Evolutionary conservation across 495 filamentous ascomycete genomes (phyloP).

Genomic region (Hyaloscypha variabilis): DNA sequence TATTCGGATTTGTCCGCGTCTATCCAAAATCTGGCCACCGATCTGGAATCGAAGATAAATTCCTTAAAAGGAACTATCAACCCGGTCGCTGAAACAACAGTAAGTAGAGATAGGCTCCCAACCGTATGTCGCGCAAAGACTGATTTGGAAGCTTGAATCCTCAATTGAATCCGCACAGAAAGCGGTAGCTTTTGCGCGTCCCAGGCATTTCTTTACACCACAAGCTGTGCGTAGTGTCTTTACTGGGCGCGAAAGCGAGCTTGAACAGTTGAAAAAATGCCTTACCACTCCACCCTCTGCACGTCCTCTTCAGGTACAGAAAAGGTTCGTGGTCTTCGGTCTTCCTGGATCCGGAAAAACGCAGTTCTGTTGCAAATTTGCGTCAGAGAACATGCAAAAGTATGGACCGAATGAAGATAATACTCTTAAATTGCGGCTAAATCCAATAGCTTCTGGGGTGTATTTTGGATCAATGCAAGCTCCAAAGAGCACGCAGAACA

Average conservation of each 20-base stretch:
- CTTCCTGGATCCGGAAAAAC: constrained; percentile 41
- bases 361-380: constrained; percentile 39
- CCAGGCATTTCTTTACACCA: constrained; percentile 23
- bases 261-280: background rate
- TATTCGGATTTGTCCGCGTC: background rate
- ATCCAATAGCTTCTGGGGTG: constrained; percentile 28
- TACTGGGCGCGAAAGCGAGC: constrained; percentile 6
- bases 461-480: constrained; percentile 30
- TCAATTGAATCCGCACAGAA: constrained; percentile 7
- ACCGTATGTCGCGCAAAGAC: background rate
- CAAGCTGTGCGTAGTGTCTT: constrained; percentile 9
- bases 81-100: background rate
- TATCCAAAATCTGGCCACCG: constrained; percentile 4
- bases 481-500: constrained; percentile 24
- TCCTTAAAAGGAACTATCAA: background rate
- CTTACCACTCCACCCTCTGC: background rate
- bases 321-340: constrained; percentile 37
- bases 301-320: background rate
- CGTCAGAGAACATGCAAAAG: constrained; percentile 31
- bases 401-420: constrained; percentile 8
- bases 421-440: background rate
- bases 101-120: constrained; percentile 5
- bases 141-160: constrained; percentile 10
- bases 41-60: constrained; percentile 6
- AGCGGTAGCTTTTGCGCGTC: constrained; percentile 12